phyloP scores from a whole-genome alignment of 1,139 yeast species.

The Saccharomycopsis hybrid region DNA sequence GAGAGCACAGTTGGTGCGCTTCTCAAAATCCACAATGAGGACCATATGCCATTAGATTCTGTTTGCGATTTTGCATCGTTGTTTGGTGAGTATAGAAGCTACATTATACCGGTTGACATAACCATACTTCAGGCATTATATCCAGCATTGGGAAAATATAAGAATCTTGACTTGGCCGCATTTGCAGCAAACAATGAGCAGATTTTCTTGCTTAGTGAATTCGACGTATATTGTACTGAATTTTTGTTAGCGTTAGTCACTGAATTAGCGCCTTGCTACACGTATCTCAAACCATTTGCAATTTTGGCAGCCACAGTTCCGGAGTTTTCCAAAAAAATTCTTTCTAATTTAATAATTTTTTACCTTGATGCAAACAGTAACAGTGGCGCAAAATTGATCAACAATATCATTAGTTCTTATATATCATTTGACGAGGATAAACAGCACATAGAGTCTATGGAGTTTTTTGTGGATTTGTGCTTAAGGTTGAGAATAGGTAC shows the following conservation, averaged over 20 bases:
- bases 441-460: conserved; percentile 22
- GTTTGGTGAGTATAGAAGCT: conserved; percentile 7
- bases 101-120: conserved; percentile 2
- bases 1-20: conserved; percentile 9
- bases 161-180: neutral
- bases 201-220: conserved; percentile 1
- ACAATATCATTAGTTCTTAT: conserved; percentile 17
- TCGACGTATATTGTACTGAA: conserved; percentile 31
- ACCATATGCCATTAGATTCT: conserved; percentile 2
- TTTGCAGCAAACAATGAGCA: neutral
- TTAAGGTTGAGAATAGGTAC: conserved; percentile 42
- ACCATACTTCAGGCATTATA: neutral
- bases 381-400: conserved; percentile 16
- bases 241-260: conserved; percentile 33
- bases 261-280: conserved; percentile 27
- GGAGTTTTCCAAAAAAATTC: conserved; percentile 20
- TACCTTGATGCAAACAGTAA: conserved; percentile 24
- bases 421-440: conserved; percentile 1
- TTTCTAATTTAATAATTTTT: conserved; percentile 26
- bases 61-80: conserved; percentile 11
- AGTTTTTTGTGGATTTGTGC: conserved; percentile 35
- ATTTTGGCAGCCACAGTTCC: conserved; percentile 24
- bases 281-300: conserved; percentile 25
- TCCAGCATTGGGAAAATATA: neutral
- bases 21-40: conserved; percentile 1